Percentiles rank a stretch among this genome's conserved stretches.
Evolutionary conservation across 768 basidiomycete species (phyloP).

Genomic region (Podaxis sp.): DNA sequence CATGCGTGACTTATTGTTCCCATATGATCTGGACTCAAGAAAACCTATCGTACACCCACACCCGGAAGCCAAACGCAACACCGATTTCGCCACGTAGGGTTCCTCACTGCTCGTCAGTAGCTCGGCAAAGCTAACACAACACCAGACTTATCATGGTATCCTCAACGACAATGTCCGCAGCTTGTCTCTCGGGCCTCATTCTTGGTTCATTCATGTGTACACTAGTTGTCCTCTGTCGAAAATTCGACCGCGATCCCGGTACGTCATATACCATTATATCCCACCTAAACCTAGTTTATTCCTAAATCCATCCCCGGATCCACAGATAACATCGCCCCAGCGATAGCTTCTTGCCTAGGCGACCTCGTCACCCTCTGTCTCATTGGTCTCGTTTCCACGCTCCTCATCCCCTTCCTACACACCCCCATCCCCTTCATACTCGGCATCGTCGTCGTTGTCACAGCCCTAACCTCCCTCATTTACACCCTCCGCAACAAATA

Average conservation of each 20-base stretch:
- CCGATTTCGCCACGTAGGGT: slow-evolving; percentile 37
- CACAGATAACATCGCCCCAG: slow-evolving; percentile 93
- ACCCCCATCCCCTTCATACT: slow-evolving; percentile 65
- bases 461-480: slow-evolving; percentile 48
- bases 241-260: slow-evolving; percentile 84
- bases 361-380: slow-evolving; percentile 90
- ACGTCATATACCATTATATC: slow-evolving; percentile 18
- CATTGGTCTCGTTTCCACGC: slow-evolving; percentile 69
- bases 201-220: slow-evolving; percentile 93
- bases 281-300: background rate
- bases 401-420: slow-evolving; percentile 66
- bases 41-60: slow-evolving; percentile 24
- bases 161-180: slow-evolving; percentile 76
- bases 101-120: background rate
- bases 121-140: slow-evolving; percentile 8
- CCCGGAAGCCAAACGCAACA: slow-evolving; percentile 25
- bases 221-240: slow-evolving; percentile 77
- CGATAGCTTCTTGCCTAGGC: slow-evolving; percentile 89
- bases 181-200: slow-evolving; percentile 72
- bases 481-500: slow-evolving; percentile 65
- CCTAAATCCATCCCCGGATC: background rate
- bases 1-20: slow-evolving; percentile 20
- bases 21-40: slow-evolving; percentile 24
- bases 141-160: slow-evolving; percentile 75
- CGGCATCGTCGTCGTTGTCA: slow-evolving; percentile 46